A percentile compares a stretch with the other conserved stretches of the same genome.
These are phyloP conservation scores for Mortierella sp. DNA, from an alignment of 371 early-diverging fungal species.

Conservation along the genomic window DNA sequence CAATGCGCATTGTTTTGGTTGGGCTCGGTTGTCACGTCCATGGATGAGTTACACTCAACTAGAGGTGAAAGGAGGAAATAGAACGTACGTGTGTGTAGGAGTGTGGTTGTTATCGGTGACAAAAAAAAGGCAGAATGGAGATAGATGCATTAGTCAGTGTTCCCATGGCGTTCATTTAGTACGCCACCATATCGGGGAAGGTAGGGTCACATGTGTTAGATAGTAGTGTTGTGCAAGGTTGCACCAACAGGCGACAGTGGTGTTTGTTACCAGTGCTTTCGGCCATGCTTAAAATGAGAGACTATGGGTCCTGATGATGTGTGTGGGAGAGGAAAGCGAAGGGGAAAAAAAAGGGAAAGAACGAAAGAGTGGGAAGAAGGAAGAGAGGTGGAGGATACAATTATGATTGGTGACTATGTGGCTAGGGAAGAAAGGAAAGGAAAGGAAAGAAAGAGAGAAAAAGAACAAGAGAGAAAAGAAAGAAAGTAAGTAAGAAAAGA, in stretches of 20 bases:
- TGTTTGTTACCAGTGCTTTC: constrained; percentile 37
- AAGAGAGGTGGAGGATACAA: neutral
- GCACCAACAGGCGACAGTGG: neutral
- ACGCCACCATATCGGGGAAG: neutral
- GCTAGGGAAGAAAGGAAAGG: neutral
- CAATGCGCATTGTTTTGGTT: constrained; percentile 16
- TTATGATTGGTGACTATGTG: neutral
- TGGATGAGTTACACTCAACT: constrained; percentile 29
- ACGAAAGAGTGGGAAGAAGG: neutral
- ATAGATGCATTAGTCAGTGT: neutral
- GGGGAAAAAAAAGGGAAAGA: neutral
- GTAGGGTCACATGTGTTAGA: neutral
- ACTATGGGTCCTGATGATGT: neutral
- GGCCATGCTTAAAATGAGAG: constrained; percentile 21
- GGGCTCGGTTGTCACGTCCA: constrained; percentile 26
- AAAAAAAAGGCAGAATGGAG: neutral
- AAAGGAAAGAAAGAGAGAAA: constrained; percentile 6
- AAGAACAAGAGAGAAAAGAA: neutral
- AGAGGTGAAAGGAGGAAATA: constrained; percentile 5
- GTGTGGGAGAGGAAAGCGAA: neutral
- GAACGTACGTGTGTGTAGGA: neutral
- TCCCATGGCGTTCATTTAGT: neutral
- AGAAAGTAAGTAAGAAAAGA: neutral
- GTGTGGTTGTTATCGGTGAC: neutral
- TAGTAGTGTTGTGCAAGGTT: constrained; percentile 9